These are phyloP conservation scores for Monosporascus cannonballus DNA, from an alignment of 2,329 filamentous ascomycete species.

Conservation along the genomic window DNA sequence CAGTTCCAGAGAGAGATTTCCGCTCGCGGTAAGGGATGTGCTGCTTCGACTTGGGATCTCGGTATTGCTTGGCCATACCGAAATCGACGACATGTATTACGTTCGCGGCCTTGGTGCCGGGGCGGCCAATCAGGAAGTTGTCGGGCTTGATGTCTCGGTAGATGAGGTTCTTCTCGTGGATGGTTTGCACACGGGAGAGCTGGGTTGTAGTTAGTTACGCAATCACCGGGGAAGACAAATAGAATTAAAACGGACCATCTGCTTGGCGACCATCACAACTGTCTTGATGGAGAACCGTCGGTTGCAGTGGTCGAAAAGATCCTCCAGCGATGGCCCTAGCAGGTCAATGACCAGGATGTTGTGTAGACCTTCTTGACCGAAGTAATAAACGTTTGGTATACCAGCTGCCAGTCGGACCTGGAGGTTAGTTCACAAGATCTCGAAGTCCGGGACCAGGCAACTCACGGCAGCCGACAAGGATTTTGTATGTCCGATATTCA, in stretches of 20 bases:
- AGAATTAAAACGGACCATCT: constrained; percentile 63
- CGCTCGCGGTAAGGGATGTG: constrained; percentile 97
- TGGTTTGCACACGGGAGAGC: constrained; percentile 85
- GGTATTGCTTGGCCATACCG: constrained; percentile 99
- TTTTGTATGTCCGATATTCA: constrained; percentile 99
- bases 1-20: constrained; percentile 93
- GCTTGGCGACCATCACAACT: constrained; percentile 97
- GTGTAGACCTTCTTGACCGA: constrained; percentile 95
- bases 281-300: constrained; percentile 95
- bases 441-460: constrained; percentile 26
- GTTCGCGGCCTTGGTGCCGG: constrained; percentile 88
- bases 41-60: constrained; percentile 97
- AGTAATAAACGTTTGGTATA: constrained; percentile 99
- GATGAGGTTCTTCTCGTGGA: constrained; percentile 98
- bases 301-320: constrained; percentile 96
- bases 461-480: constrained; percentile 97
- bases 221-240: background rate
- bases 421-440: constrained; percentile 15
- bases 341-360: constrained; percentile 98
- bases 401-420: constrained; percentile 55
- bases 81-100: constrained; percentile 99
- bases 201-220: constrained; percentile 31
- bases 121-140: constrained; percentile 95
- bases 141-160: constrained; percentile 99
- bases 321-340: constrained; percentile 88